Evolutionary conservation across 1,139 yeast genomes (phyloP).

Genomic region (Wickerhamomyces sp.): DNA sequence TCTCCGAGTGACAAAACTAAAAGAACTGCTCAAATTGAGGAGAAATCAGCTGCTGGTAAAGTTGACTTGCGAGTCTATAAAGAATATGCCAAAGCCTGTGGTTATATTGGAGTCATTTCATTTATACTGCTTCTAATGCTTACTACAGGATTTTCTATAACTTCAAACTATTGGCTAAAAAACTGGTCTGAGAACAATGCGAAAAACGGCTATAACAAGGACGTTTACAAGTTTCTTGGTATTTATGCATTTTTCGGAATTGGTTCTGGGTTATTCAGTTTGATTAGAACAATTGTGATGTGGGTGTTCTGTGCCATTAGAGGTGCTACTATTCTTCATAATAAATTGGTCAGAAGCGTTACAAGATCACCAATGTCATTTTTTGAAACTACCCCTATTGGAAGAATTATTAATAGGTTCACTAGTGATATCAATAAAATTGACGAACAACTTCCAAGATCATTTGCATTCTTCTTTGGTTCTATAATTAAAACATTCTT

Average conservation of each 20-base stretch:
- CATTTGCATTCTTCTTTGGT: conserved; percentile 41
- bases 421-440: conserved; percentile 65
- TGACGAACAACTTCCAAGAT: conserved; percentile 49
- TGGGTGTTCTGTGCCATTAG: conserved; percentile 61
- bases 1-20: conserved; percentile 24
- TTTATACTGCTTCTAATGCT: conserved; percentile 39
- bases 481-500: conserved; percentile 40
- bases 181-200: conserved; percentile 54
- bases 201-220: conserved; percentile 41
- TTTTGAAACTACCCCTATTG: conserved; percentile 77
- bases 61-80: conserved; percentile 61
- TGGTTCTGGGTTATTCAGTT: conserved; percentile 44
- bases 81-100: conserved; percentile 66
- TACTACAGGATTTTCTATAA: conserved; percentile 45
- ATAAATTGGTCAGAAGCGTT: conserved; percentile 57
- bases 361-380: conserved; percentile 71
- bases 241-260: conserved; percentile 56
- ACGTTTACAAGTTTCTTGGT: conserved; percentile 50
- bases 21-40: conserved; percentile 36
- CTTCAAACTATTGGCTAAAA: conserved; percentile 54
- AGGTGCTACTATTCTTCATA: conserved; percentile 60
- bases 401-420: conserved; percentile 67
- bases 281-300: conserved; percentile 50
- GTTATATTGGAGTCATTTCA: conserved; percentile 44
- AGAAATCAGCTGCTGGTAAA: conserved; percentile 51